These are phyloP conservation scores for Fusarium paranaense DNA, from an alignment of 2,329 filamentous ascomycete genomes.

Conservation along the genomic window DNA sequence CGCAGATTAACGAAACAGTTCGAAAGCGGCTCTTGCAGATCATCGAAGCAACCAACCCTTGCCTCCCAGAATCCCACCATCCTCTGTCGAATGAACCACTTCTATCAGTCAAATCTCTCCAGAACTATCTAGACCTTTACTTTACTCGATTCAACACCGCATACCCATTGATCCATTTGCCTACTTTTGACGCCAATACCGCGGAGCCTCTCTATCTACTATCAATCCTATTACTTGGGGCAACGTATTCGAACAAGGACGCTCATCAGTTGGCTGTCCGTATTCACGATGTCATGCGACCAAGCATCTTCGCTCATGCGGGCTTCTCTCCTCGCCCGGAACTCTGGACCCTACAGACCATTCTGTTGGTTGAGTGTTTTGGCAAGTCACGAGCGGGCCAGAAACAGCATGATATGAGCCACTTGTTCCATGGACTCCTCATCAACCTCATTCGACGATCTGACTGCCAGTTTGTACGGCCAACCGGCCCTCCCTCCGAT, in stretches of 20 bases:
- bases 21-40: conserved; percentile 58
- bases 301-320: conserved; percentile 68
- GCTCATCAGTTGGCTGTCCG: conserved; percentile 71
- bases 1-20: conserved; percentile 52
- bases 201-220: conserved; percentile 65
- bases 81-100: conserved; percentile 60
- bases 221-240: conserved; percentile 68
- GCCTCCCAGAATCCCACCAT: conserved; percentile 54
- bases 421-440: conserved; percentile 60
- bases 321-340: conserved; percentile 69
- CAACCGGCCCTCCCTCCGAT: conserved; percentile 34
- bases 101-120: conserved; percentile 62
- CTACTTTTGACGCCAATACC: conserved; percentile 64
- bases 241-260: conserved; percentile 69
- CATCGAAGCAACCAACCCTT: conserved; percentile 61
- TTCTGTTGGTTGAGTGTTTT: conserved; percentile 72
- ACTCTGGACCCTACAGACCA: conserved; percentile 71
- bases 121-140: conserved; percentile 69
- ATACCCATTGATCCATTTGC: conserved; percentile 69
- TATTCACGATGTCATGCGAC: conserved; percentile 70
- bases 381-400: conserved; percentile 72
- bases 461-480: conserved; percentile 50
- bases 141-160: conserved; percentile 70
- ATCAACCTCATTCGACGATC: conserved; percentile 54
- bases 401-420: conserved; percentile 72